Evolutionary conservation across 208 protist genomes (phyloP).

Genomic region (Leishmania aethiopica): DNA sequence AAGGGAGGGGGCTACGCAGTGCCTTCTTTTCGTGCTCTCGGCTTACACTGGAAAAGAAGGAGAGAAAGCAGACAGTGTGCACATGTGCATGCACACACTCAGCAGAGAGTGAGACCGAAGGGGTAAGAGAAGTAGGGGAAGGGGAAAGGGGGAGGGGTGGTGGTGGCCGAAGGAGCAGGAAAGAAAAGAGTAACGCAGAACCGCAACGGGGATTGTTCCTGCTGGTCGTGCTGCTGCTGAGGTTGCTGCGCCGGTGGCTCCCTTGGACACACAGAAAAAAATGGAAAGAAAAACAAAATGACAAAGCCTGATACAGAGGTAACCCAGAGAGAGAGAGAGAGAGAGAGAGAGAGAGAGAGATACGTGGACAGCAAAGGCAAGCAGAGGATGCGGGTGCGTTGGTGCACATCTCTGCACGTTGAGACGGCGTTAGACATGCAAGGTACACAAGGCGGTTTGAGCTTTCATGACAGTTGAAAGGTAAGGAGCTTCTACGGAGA

Average conservation of each 20-base stretch:
- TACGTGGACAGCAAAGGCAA: not conserved
- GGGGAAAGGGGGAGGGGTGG: not conserved
- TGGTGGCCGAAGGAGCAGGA: not conserved
- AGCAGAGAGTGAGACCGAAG: not conserved
- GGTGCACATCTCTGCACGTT: not conserved
- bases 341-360: not conserved
- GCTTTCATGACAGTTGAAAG: constrained; percentile 1
- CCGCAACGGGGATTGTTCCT: not conserved
- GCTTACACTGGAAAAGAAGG: not conserved
- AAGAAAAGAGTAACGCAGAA: not conserved
- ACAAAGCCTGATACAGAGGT: not conserved
- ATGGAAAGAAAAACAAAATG: not conserved
- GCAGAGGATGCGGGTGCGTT: not conserved
- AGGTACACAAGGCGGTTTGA: not conserved
- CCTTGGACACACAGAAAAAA: not conserved
- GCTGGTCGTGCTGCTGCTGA: not conserved
- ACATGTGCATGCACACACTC: not conserved
- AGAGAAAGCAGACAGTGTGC: not conserved
- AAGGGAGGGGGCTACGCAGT: no score
- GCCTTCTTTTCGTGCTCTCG: no score
- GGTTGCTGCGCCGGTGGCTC: not conserved
- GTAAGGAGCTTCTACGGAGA: not conserved
- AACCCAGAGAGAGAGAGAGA: not conserved
- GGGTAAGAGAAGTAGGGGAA: not conserved
- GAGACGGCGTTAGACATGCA: not conserved